These are phyloP conservation scores for Eucalyptus polybractea DNA, from an alignment of 345 rosid genomes.

Conservation along the genomic window DNA sequence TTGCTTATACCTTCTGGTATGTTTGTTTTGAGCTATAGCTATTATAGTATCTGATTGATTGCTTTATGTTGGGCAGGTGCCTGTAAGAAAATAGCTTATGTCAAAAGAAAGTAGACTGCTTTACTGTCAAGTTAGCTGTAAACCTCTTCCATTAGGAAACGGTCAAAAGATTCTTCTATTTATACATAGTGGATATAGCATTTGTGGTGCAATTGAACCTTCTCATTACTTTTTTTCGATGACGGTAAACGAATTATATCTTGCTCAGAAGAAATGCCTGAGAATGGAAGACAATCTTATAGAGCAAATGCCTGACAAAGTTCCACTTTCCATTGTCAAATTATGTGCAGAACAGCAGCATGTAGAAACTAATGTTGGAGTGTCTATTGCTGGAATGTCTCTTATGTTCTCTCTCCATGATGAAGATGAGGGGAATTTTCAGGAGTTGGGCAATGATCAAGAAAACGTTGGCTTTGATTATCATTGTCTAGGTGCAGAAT, in stretches of 20 bases:
- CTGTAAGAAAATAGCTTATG: background rate
- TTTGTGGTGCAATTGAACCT: background rate
- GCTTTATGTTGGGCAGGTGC: background rate
- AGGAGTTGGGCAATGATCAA: slow-evolving; percentile 7
- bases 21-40: slow-evolving; percentile 1
- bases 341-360: slow-evolving; percentile 65
- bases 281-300: background rate
- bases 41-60: background rate
- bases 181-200: background rate
- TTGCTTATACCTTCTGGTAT: slow-evolving; percentile 74
- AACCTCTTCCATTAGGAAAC: background rate
- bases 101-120: background rate
- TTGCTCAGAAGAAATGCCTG: background rate
- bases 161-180: background rate
- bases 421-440: slow-evolving; percentile 17
- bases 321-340: background rate
- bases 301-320: background rate
- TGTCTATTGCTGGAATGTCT: slow-evolving; percentile 53
- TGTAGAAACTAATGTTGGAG: slow-evolving; percentile 60
- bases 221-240: background rate
- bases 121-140: background rate
- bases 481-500: slow-evolving; percentile 67
- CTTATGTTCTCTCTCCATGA: slow-evolving; percentile 54
- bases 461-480: slow-evolving; percentile 9
- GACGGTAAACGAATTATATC: background rate